Conservation (phyloP, 2,329 filamentous ascomycete genomes). For the Xylariaceae sp. region DNA sequence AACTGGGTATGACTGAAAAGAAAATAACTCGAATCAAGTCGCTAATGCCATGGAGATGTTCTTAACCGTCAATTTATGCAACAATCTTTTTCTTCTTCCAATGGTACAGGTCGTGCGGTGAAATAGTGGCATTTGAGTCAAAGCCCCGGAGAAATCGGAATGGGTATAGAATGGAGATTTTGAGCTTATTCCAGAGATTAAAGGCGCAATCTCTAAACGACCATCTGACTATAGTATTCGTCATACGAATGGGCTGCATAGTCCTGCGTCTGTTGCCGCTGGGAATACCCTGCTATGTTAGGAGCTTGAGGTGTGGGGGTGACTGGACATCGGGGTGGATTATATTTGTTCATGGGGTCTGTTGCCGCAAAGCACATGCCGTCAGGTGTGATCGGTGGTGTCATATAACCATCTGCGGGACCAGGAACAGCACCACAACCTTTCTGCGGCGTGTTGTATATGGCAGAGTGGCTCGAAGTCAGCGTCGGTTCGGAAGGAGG, state of each 20-base stretch:
- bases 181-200: neutral
- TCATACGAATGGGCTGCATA: conserved; percentile 53
- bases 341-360: conserved; percentile 52
- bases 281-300: conserved; percentile 44
- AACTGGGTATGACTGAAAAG: conserved; percentile 45
- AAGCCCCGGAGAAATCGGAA: conserved; percentile 2
- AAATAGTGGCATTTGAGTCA: conserved; percentile 24
- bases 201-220: conserved; percentile 30
- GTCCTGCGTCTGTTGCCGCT: conserved; percentile 51
- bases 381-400: conserved; percentile 85
- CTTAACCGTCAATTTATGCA: conserved; percentile 51
- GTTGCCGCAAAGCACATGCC: conserved; percentile 60
- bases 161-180: neutral
- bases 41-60: conserved; percentile 56
- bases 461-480: conserved; percentile 60
- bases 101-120: conserved; percentile 43
- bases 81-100: conserved; percentile 52
- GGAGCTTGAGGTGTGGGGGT: conserved; percentile 63
- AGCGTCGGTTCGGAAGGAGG: conserved; percentile 60
- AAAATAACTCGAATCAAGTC: conserved; percentile 47
- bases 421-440: conserved; percentile 66
- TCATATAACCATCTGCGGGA: conserved; percentile 77
- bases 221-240: conserved; percentile 44
- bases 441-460: conserved; percentile 82
- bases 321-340: conserved; percentile 64